These are phyloP conservation scores for Quercus robur DNA, from an alignment of 306 rosid species.

Conservation along the genomic window DNA sequence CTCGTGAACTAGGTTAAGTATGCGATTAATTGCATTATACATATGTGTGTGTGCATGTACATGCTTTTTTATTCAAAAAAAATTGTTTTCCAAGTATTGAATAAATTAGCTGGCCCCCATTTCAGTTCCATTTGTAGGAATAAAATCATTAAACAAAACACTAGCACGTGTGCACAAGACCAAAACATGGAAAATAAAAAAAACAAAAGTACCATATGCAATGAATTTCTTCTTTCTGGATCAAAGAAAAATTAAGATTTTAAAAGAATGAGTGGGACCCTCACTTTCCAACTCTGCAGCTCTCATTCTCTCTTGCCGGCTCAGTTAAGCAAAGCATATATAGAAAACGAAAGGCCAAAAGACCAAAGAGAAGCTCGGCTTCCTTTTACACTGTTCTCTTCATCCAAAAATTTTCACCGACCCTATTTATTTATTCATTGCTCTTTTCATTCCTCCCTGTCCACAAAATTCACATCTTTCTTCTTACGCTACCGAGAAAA, in stretches of 20 bases:
- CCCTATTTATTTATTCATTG: background rate
- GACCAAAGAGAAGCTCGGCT: constrained; percentile 12
- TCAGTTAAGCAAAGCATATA: background rate
- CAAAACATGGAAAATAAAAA: background rate
- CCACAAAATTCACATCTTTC: background rate
- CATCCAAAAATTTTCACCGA: background rate
- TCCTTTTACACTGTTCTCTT: background rate
- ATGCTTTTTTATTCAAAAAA: no score
- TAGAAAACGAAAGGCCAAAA: constrained; percentile 20
- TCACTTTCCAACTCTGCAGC: background rate
- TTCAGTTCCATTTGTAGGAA: no score
- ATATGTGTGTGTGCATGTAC: no score
- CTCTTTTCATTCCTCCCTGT: background rate
- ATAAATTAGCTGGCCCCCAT: no score
- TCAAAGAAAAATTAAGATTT: constrained; percentile 3
- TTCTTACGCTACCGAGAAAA: background rate
- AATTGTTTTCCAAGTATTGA: no score
- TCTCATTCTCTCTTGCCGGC: background rate
- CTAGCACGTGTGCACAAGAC: no score
- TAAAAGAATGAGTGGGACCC: constrained; percentile 25
- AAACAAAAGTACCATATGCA: constrained; percentile 2
- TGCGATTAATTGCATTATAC: no score
- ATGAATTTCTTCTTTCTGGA: constrained; percentile 9
- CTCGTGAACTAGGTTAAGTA: no score
- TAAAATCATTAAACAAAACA: no score